Conservation (phyloP, 306 rosid species). For the Cucurbita maxima region DNA sequence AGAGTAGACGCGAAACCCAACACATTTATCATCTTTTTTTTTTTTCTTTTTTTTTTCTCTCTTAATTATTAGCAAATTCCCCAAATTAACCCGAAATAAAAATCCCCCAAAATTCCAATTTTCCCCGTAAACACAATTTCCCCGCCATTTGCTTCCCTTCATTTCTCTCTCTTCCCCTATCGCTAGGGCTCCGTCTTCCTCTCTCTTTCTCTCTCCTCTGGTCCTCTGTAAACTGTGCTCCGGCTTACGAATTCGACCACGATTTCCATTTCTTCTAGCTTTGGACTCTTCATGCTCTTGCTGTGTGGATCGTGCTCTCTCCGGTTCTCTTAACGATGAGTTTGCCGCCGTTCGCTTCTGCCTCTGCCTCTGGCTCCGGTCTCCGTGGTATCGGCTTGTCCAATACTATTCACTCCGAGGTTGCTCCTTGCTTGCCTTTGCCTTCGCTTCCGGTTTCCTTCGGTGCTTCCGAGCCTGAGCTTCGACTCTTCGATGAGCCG, state of each 20-base stretch:
- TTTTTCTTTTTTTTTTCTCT: background rate
- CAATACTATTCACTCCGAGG: conserved; percentile 75
- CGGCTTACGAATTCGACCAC: conserved; percentile 4
- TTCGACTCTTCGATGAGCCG: conserved; percentile 47
- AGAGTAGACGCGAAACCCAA: background rate
- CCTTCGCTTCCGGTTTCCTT: conserved; percentile 90
- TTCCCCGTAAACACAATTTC: conserved; percentile 27
- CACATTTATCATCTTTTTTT: background rate
- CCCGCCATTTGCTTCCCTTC: conserved; percentile 76
- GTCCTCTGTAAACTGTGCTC: conserved; percentile 14
- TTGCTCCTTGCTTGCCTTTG: conserved; percentile 76
- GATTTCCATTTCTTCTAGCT: conserved; percentile 15
- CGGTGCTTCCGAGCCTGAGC: conserved; percentile 59
- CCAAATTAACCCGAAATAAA: background rate
- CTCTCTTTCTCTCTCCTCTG: background rate
- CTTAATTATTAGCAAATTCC: background rate
- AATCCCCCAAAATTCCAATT: conserved; percentile 16
- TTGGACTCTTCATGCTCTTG: conserved; percentile 33
- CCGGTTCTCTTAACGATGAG: conserved; percentile 49
- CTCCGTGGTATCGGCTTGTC: conserved; percentile 58
- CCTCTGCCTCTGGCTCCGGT: conserved; percentile 7
- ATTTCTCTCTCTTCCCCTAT: conserved; percentile 18
- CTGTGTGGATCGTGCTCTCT: conserved; percentile 12
- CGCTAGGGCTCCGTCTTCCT: background rate
- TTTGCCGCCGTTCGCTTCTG: conserved; percentile 20